These are phyloP conservation scores for Hemileccinum rubropunctum DNA, from an alignment of 768 basidiomycete genomes.

Conservation along the genomic window DNA sequence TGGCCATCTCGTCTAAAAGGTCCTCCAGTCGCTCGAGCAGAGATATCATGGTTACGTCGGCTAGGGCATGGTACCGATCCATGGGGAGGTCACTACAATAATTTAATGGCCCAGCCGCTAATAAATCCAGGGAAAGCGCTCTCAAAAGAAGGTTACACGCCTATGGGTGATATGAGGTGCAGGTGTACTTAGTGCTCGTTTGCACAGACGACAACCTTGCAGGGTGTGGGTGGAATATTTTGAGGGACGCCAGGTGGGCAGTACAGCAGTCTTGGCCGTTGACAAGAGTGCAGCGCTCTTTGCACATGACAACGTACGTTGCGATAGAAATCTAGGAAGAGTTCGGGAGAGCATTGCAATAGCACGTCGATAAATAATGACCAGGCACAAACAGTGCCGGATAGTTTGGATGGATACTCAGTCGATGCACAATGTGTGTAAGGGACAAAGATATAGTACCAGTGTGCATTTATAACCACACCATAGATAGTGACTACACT, in stretches of 20 bases:
- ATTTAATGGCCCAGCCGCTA: neutral
- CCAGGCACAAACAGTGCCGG: no score
- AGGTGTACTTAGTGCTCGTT: conserved; percentile 43
- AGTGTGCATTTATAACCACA: neutral
- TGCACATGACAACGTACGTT: conserved; percentile 3
- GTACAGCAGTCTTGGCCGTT: conserved; percentile 1
- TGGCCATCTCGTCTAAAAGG: conserved; percentile 57
- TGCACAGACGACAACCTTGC: conserved; percentile 10
- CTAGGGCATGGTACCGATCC: conserved; percentile 64
- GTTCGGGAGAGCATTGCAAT: conserved; percentile 19
- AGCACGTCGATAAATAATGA: neutral
- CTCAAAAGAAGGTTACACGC: conserved; percentile 30
- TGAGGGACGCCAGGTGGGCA: neutral
- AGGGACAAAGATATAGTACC: no score
- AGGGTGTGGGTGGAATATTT: neutral
- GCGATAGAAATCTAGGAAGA: conserved; percentile 14
- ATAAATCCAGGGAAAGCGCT: neutral
- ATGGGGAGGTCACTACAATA: conserved; percentile 48
- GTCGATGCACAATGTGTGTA: no score
- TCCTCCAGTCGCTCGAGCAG: conserved; percentile 74
- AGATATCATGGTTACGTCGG: conserved; percentile 75
- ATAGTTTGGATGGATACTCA: no score
- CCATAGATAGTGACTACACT: neutral
- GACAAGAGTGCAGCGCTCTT: conserved; percentile 3
- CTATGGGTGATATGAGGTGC: conserved; percentile 56